phyloP scores from a whole-genome alignment of 768 basidiomycete species.

The Pholiota microspora region DNA sequence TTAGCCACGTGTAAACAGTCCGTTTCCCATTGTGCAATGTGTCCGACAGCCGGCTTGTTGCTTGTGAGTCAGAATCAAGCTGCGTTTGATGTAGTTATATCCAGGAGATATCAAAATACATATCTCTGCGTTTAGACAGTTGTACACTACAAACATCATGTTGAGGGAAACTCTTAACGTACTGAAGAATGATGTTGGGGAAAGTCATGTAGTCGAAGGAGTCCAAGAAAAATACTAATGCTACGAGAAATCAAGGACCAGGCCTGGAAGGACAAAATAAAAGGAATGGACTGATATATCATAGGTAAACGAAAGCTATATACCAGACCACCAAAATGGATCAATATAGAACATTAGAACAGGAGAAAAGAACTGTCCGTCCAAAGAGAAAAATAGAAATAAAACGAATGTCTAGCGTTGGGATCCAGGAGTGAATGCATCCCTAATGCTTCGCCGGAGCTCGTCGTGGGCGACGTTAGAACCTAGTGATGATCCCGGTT shows the following conservation, averaged over 20 bases:
- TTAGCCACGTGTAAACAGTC: not conserved
- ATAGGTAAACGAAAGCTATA: conserved; percentile 9
- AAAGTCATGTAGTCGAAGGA: not conserved
- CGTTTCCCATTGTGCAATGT: not conserved
- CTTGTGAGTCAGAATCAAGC: too few species aligned
- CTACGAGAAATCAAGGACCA: not conserved
- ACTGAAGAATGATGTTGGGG: not conserved
- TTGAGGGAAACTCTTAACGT: not conserved
- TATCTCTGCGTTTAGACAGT: not conserved
- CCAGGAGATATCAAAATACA: not conserved
- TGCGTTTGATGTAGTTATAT: not conserved
- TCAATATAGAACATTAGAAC: conserved; percentile 10
- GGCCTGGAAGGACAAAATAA: conserved; percentile 5
- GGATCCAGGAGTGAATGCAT: conserved; percentile 72
- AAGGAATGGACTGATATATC: conserved; percentile 1
- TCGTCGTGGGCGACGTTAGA: conserved; percentile 78
- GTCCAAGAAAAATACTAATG: conserved; percentile 3
- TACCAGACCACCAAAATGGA: conserved; percentile 11
- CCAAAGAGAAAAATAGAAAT: conserved; percentile 14
- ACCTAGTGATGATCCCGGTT: conserved; percentile 67
- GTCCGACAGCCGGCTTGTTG: too few species aligned
- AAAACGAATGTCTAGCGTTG: conserved; percentile 38
- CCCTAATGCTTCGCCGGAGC: conserved; percentile 76
- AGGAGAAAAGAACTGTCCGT: conserved; percentile 15
- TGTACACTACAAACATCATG: not conserved